Percentiles rank a stretch among this genome's conserved stretches.
These are phyloP conservation scores for Verticillium longisporum DNA, from an alignment of 2,329 filamentous ascomycete genomes.

Conservation along the genomic window DNA sequence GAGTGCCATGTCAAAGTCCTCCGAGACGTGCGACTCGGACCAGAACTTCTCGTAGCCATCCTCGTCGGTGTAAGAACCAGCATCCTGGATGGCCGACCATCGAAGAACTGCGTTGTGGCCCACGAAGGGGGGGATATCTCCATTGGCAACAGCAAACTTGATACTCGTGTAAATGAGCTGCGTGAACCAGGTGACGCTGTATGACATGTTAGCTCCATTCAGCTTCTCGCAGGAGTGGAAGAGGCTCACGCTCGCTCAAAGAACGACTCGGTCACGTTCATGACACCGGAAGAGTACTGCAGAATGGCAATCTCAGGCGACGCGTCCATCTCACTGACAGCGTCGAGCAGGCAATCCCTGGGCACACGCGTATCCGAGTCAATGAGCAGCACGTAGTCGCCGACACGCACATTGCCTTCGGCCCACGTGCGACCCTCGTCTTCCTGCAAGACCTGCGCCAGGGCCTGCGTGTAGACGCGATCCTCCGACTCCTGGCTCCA, in stretches of 20 bases:
- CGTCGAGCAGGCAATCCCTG: slow-evolving; percentile 59
- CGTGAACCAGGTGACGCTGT: slow-evolving; percentile 66
- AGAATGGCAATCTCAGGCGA: slow-evolving; percentile 65
- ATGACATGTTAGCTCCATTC: slow-evolving; percentile 19
- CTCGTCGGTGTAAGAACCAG: slow-evolving; percentile 15
- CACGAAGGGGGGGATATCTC: slow-evolving; percentile 69
- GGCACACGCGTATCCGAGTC: slow-evolving; percentile 67
- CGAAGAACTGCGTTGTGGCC: slow-evolving; percentile 72
- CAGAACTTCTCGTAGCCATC: slow-evolving; percentile 62
- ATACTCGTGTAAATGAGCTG: slow-evolving; percentile 72
- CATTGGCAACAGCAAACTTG: slow-evolving; percentile 61
- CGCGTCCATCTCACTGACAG: slow-evolving; percentile 64
- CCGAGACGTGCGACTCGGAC: slow-evolving; percentile 70
- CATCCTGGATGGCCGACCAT: slow-evolving; percentile 38
- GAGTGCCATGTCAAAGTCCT: slow-evolving; percentile 71
- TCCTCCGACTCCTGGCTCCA: slow-evolving; percentile 33
- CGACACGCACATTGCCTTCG: slow-evolving; percentile 48
- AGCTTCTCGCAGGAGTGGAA: not conserved
- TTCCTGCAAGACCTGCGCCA: slow-evolving; percentile 38
- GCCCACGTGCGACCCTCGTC: slow-evolving; percentile 48
- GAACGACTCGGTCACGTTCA: slow-evolving; percentile 66
- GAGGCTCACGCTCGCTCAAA: slow-evolving; percentile 55
- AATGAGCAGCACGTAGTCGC: slow-evolving; percentile 58
- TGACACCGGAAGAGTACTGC: slow-evolving; percentile 67
- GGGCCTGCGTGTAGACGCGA: slow-evolving; percentile 35